Evolutionary conservation across 2,329 filamentous ascomycete species (phyloP), one percentile per base, ranked within the genome.

Genomic region (Anthostomella pinea): DNA sequence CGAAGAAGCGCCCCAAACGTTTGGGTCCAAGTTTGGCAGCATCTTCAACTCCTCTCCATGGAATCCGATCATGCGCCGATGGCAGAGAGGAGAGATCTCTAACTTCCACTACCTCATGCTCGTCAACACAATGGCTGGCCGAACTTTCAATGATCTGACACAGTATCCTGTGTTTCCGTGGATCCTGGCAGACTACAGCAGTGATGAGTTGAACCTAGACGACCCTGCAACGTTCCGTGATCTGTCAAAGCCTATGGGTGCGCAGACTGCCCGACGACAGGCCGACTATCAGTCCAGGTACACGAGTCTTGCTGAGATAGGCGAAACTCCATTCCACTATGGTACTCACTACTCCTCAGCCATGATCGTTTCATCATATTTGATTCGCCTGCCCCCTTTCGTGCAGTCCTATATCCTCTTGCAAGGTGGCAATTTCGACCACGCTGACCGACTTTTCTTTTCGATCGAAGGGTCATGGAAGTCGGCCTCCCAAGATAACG

Each of bases 31-130:
- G 53, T 90, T 97, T 53, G 89, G 87, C 15, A 95, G 83, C 46
- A 87, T 96, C 9, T 97, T 98, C 69, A 88, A 89, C 46, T 79
- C 88, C 15, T 82, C 81, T 1, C 77, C 86, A 0, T 85, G 85
- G 61, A 90, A 89, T 48, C 87, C 90, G 8, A 82, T 88, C 7
- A 95, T 93, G 54, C 83, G 85, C 48, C 84, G 83, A 59, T 98
- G 93, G 93, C 77, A 93, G 41, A 85, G 83, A 58, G 93, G 94
- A 9, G 93, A 98, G 55, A 88, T 97, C 32, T 97, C 91, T 10
- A 98, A 98, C 61, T 98, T 98, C 54, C 89, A 97, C 62, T 98
- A 98, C 57, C 76, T 98, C 22, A 98, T 98, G 91, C 81, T 96
- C 42, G 82, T 98, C 56, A 98, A 98, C 57, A 97, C 93, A 0